Evolutionary conservation across 441 rosid genomes (phyloP).

Genomic region (Mallotus repandus): DNA sequence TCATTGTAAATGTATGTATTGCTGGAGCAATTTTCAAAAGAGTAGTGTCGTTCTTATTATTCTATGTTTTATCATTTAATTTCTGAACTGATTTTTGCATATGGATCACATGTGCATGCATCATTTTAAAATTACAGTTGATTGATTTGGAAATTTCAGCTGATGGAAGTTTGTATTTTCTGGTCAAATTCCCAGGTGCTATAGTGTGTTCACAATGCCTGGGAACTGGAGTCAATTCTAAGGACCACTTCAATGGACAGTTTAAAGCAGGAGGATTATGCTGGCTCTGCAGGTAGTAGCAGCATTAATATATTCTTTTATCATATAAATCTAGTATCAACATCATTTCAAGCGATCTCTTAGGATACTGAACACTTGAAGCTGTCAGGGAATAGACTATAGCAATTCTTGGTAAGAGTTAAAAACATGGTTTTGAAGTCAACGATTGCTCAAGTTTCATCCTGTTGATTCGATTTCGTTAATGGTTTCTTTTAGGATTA

Average conservation of each 20-base stretch:
- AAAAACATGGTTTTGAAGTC: background rate
- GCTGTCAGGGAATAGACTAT: background rate
- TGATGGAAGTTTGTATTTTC: slow-evolving; percentile 4
- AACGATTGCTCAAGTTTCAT: background rate
- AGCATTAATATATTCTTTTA: background rate
- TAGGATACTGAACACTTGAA: background rate
- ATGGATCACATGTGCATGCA: background rate
- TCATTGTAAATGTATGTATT: background rate
- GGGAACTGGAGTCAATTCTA: slow-evolving; percentile 82
- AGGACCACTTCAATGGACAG: slow-evolving; percentile 83
- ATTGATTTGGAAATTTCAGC: background rate
- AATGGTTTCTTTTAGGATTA: too few species aligned
- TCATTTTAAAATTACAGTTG: background rate
- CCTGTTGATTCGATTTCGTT: too few species aligned
- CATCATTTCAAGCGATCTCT: background rate
- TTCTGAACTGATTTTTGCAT: background rate
- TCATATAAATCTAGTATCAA: background rate
- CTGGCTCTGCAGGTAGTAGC: slow-evolving; percentile 89
- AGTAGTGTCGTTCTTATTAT: background rate
- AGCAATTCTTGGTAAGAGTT: background rate
- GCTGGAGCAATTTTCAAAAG: background rate
- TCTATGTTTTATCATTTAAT: background rate
- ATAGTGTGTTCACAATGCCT: slow-evolving; percentile 65
- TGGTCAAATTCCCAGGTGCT: slow-evolving; percentile 41
- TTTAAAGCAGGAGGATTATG: slow-evolving; percentile 87